Evolutionary conservation across 495 filamentous ascomycete species (phyloP), one percentile per base, ranked within the genome.

Genomic region (Terfezia boudieri): DNA sequence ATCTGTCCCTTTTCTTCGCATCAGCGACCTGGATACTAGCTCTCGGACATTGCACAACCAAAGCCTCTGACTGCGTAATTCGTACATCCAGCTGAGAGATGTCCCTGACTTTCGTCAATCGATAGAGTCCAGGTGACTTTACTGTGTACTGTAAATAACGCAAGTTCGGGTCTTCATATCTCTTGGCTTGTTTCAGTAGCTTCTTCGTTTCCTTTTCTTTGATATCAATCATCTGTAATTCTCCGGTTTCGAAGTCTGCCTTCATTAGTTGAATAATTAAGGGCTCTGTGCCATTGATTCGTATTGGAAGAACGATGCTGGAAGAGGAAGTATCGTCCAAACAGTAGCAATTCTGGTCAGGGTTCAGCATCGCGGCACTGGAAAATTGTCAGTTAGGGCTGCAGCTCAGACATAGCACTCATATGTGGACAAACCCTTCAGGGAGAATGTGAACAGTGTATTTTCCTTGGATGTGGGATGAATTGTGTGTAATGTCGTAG

Each of bases 371-470:
- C 11, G 84, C 90, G 55, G 87, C 92, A 4, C 85, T 88, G 61
- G n/a, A 48, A 49, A 56, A 10, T 71, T 55, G 71, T 69, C 49
- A 53, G 23, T 32, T 8, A 46, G 3, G 17, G 41, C 12, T 14
- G 7, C 4, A 32, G 2, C 26, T 32, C 26, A 32, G 26, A 7
- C 26, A 32, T 20, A 32, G 4, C 16, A 17, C 7, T 17, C 51
- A 10, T n/a, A 50, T 23, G 23, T 36, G 36, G 17, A 69, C 80
- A 61, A 66, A 88, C 79, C 90, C 90, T 74, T 98, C 90, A 2
- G 90, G 90, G 32, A 98, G 71, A 65, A 96, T 92, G 63, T 98
- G 86, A 63, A 98, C 86, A 58, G 93, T 89, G 69, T 94, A 86
- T 64, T 84, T 88, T 64, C 90, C 90, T 65, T 93, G 74, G 53